Percentiles rank a stretch among this genome's conserved stretches.
These are phyloP conservation scores for Populus ilicifolia DNA, from an alignment of 345 rosid species.

Conservation along the genomic window DNA sequence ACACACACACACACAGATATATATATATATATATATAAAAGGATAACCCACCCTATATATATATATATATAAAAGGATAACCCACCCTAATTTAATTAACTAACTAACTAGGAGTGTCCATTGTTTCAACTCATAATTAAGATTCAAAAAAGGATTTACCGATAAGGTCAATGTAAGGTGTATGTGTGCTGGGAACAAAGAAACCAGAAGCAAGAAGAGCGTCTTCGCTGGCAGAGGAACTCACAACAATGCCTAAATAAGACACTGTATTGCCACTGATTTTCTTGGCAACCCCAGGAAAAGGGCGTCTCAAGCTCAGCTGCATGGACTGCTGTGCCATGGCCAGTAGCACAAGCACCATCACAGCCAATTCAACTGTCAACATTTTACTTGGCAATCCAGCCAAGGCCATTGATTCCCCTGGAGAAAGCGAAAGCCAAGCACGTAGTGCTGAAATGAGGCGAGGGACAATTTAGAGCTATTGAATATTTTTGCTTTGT, in stretches of 20 bases:
- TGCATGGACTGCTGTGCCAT: slow-evolving; percentile 9
- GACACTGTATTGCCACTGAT: slow-evolving; percentile 27
- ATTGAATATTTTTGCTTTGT: background rate
- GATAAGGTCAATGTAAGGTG: slow-evolving; percentile 21
- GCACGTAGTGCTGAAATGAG: background rate
- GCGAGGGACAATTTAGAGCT: background rate
- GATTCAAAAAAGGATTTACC: slow-evolving; percentile 10
- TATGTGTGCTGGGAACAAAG: slow-evolving; percentile 15
- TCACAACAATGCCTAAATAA: slow-evolving; percentile 33
- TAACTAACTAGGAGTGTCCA: no score
- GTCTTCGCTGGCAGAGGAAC: slow-evolving; percentile 26
- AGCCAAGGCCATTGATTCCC: no score
- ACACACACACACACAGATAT: no score
- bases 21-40: no score
- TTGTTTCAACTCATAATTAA: no score
- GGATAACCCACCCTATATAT: no score
- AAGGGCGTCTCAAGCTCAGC: slow-evolving; percentile 20
- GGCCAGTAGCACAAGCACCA: slow-evolving; percentile 10
- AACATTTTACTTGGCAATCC: background rate
- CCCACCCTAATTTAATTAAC: no score
- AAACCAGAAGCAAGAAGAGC: slow-evolving; percentile 27
- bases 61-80: no score
- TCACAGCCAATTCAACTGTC: slow-evolving; percentile 1
- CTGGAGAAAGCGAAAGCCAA: background rate
- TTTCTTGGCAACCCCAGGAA: slow-evolving; percentile 10